Base-by-base conservation (phyloP, 257 asterid species). In the Forsythia suspensa region DNA sequence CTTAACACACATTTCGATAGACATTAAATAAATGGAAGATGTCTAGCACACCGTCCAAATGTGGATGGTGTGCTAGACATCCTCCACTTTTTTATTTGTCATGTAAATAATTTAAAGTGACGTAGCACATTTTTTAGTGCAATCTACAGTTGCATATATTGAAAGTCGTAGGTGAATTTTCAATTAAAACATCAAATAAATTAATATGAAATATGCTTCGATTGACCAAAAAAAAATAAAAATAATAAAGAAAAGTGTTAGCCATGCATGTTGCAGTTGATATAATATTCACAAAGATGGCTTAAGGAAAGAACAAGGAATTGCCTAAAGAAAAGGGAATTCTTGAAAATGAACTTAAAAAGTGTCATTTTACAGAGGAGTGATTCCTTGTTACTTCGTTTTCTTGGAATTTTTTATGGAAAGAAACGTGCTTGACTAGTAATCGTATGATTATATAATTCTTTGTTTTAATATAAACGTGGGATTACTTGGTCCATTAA, bases 341-440 rank as follows among this genome's bases (percentile, higher is more conserved):
- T 79, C 83, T 85, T 82, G 92, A 81, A 75, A 86, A 76, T 73
- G 82, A 81, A 72, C 16, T 72, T 65, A 55, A 24, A 24, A 36
- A 63, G 6, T 69, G 69, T 77, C 80, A 37, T 79, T 52, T 66
- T 52, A 7, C 42, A 18, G 51, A 68, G 83, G 71, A 61, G 73
- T 70, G 81, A 38, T 76, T 80, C 80, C 69, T 74, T 48, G 82
- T 52, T 77, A 78, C 57, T 68, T 81, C 63, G 44, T 75, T 71
- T 74, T 76, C 73, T 70, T 77, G 79, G 85, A 81, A 70, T 76
- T 79, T 76, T 73, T 37, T 73, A 66, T 51, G 65, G 74, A 46
- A 24, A 75, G 86, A 83, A 83, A 85, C 90, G 89, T 89, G 85
- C 70, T 79, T 79, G 88, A 79, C 89, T 71, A 15, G 20, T 13